Conservation (phyloP, 345 rosid species). For the Erysimum cheiranthoides region DNA sequence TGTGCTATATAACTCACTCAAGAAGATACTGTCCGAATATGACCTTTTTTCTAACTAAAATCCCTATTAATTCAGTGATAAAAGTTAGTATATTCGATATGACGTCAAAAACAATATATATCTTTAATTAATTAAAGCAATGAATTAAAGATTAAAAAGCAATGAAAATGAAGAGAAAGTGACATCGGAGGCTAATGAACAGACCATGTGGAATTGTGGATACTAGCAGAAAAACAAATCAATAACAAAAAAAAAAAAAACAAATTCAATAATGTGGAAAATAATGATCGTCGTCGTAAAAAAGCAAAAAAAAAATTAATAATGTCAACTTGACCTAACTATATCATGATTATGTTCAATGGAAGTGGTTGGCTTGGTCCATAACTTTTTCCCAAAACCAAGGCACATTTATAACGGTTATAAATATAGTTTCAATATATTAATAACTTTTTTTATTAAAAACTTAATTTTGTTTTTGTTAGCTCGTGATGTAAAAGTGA, state of each 20-base stretch:
- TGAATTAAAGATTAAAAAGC: neutral
- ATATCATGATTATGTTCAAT: conserved; percentile 39
- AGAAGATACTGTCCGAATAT: conserved; percentile 32
- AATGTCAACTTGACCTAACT: conserved; percentile 36
- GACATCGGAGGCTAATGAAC: conserved; percentile 25
- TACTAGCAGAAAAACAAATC: conserved; percentile 21
- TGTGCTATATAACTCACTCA: neutral
- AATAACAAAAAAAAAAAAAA: conserved; percentile 6
- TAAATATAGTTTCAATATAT: neutral
- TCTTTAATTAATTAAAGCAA: neutral
- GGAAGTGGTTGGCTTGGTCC: conserved; percentile 36
- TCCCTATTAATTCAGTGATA: neutral
- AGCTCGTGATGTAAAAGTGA: neutral
- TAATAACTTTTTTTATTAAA: neutral
- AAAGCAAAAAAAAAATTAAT: conserved; percentile 18
- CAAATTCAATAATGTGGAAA: conserved; percentile 7
- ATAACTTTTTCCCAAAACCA: conserved; percentile 17
- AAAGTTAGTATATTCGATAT: neutral
- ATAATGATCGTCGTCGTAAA: conserved; percentile 14
- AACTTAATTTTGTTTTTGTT: neutral
- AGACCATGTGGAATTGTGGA: conserved; percentile 45
- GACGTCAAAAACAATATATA: conserved; percentile 10
- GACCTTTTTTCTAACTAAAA: conserved; percentile 36
- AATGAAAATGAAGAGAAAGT: conserved; percentile 11
- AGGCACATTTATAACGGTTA: conserved; percentile 29